Percentiles rank a stretch among this genome's conserved stretches.
phyloP scores from a whole-genome alignment of 495 filamentous ascomycete species.

The Cenococcum geophilum region DNA sequence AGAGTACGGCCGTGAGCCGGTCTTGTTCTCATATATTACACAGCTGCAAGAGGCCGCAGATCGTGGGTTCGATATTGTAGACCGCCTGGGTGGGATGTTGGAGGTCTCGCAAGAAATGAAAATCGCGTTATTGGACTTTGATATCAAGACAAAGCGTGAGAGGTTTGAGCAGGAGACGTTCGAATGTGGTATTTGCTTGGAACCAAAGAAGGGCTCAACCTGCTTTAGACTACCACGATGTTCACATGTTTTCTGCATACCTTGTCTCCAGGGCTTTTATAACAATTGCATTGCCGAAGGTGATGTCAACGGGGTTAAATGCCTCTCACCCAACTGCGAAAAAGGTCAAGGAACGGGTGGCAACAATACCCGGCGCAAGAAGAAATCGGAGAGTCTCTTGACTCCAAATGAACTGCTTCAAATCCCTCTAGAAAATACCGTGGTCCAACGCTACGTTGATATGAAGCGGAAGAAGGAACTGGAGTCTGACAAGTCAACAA shows the following conservation, averaged over 20 bases:
- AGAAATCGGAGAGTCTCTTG: constrained; percentile 56
- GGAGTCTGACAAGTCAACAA: constrained; percentile 81
- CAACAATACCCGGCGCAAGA: constrained; percentile 36
- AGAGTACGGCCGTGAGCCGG: constrained; percentile 67
- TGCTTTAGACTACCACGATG: constrained; percentile 78
- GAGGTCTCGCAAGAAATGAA: constrained; percentile 56
- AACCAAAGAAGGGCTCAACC: constrained; percentile 79
- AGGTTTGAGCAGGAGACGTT: constrained; percentile 81
- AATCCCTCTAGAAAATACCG: constrained; percentile 67
- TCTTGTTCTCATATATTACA: constrained; percentile 83
- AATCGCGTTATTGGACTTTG: constrained; percentile 69
- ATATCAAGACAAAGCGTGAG: constrained; percentile 62
- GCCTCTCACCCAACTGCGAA: constrained; percentile 68
- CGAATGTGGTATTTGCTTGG: constrained; percentile 80
- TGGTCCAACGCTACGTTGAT: constrained; percentile 76
- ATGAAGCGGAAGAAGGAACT: constrained; percentile 88
- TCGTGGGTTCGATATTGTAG: constrained; percentile 64
- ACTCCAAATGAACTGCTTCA: constrained; percentile 83
- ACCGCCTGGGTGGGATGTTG: constrained; percentile 44
- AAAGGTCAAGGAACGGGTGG: constrained; percentile 44
- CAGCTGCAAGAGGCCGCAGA: constrained; percentile 76
- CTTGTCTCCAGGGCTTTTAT: constrained; percentile 84
- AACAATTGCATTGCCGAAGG: constrained; percentile 80
- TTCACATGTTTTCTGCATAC: constrained; percentile 82
- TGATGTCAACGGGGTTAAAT: constrained; percentile 68